phyloP scores from a whole-genome alignment of 2,329 filamentous ascomycete species.

The Paracoccidioides lutzii region DNA sequence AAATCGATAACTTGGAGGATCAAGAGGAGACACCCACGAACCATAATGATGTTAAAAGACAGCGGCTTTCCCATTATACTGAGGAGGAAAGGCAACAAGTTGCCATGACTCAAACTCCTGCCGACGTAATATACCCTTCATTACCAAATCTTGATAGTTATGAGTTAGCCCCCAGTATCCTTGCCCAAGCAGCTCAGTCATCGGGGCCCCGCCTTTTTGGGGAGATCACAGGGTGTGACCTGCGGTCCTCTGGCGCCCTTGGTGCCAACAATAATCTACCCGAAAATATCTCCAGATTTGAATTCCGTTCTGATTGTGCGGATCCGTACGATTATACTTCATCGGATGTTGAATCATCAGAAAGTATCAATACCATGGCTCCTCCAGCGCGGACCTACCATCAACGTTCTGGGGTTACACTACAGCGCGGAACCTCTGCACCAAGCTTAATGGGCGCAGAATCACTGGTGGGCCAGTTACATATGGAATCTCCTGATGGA shows the following conservation, averaged over 20 bases:
- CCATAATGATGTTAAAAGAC: slow-evolving; percentile 8
- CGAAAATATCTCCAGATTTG: slow-evolving; percentile 16
- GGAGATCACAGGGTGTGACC: slow-evolving; percentile 44
- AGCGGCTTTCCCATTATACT: slow-evolving; percentile 7
- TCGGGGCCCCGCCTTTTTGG: slow-evolving; percentile 41
- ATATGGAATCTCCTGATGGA: slow-evolving; percentile 34
- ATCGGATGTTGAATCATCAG: slow-evolving; percentile 14
- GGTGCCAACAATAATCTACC: slow-evolving; percentile 18
- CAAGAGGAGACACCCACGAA: slow-evolving; percentile 15
- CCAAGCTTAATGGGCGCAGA: slow-evolving; percentile 37
- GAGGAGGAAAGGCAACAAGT: not conserved
- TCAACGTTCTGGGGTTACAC: slow-evolving; percentile 7
- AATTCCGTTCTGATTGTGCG: slow-evolving; percentile 8
- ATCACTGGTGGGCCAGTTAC: slow-evolving; percentile 34
- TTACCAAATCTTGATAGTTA: slow-evolving; percentile 29
- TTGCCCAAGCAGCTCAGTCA: slow-evolving; percentile 12
- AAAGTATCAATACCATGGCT: slow-evolving; percentile 5
- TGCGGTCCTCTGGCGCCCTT: slow-evolving; percentile 41
- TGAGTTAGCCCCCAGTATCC: slow-evolving; percentile 13
- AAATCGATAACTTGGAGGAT: slow-evolving; percentile 20
- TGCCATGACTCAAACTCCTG: slow-evolving; percentile 10
- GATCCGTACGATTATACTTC: slow-evolving; percentile 25
- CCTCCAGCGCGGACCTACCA: slow-evolving; percentile 6
- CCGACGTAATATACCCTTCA: slow-evolving; percentile 30
- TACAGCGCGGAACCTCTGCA: slow-evolving; percentile 26